These are phyloP conservation scores for Simplicillium sp. DNA, from an alignment of 2,329 filamentous ascomycete genomes.

Conservation along the genomic window DNA sequence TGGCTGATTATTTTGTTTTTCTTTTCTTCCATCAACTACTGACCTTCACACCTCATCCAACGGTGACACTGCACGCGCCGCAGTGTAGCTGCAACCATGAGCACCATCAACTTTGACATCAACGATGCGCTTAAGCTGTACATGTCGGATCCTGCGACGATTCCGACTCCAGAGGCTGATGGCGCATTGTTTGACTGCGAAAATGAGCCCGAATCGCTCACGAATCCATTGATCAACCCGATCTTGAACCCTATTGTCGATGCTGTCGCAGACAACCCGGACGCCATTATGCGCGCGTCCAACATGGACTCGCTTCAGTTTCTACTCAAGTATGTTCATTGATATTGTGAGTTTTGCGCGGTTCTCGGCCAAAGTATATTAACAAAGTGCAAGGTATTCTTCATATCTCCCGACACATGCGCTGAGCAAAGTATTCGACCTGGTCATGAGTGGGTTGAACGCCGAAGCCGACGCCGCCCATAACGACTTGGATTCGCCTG, in stretches of 20 bases:
- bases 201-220: conserved; percentile 77
- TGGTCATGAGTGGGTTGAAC: conserved; percentile 77
- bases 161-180: conserved; percentile 81
- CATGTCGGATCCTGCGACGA: conserved; percentile 79
- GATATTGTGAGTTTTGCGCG: background rate
- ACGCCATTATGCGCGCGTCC: conserved; percentile 69
- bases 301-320: conserved; percentile 93
- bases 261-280: conserved; percentile 82
- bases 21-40: background rate
- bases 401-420: conserved; percentile 69
- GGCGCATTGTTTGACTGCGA: conserved; percentile 81
- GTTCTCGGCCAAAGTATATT: background rate
- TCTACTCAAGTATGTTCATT: conserved; percentile 73
- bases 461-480: conserved; percentile 79
- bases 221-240: conserved; percentile 68
- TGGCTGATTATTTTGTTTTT: background rate
- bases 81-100: conserved; percentile 36
- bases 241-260: conserved; percentile 89
- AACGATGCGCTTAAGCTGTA: conserved; percentile 95
- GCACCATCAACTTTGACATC: conserved; percentile 82
- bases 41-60: conserved; percentile 1
- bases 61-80: no score
- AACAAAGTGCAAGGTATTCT: conserved; percentile 55
- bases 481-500: conserved; percentile 72
- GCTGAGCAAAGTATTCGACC: conserved; percentile 86